phyloP scores from a whole-genome alignment of 2,329 filamentous ascomycete genomes.

The Diaporthe eres region DNA sequence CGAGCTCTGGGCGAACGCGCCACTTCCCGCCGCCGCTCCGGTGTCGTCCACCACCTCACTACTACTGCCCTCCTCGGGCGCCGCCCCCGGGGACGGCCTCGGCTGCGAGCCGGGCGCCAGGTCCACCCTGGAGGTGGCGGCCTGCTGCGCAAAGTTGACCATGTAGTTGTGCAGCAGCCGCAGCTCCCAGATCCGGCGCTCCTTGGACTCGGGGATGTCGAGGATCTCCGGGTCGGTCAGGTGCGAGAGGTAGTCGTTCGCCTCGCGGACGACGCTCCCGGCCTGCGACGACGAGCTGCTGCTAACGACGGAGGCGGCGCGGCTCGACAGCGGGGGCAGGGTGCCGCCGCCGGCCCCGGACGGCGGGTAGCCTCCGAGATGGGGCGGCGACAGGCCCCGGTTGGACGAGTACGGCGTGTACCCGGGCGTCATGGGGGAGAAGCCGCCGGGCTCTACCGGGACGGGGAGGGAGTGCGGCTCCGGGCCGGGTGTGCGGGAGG shows the following conservation, averaged over 20 bases:
- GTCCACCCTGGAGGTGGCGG: constrained; percentile 38
- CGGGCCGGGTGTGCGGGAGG: background rate
- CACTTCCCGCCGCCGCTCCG: background rate
- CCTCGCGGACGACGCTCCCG: constrained; percentile 40
- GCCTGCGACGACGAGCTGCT: constrained; percentile 13
- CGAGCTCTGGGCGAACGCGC: background rate
- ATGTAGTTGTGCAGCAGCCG: constrained; percentile 54
- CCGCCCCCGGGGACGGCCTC: constrained; percentile 36
- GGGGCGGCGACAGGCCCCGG: constrained; percentile 12
- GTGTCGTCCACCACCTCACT: background rate
- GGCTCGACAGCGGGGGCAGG: constrained; percentile 11
- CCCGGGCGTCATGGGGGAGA: constrained; percentile 2
- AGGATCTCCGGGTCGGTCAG: constrained; percentile 41
- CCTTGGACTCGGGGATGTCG: constrained; percentile 52
- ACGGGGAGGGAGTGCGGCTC: background rate
- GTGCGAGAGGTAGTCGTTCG: constrained; percentile 43
- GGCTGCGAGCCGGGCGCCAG: constrained; percentile 40
- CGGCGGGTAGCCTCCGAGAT: constrained; percentile 4
- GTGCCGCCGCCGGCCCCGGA: background rate
- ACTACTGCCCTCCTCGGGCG: background rate
- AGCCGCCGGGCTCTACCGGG: constrained; percentile 8
- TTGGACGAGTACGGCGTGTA: constrained; percentile 9
- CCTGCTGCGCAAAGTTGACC: constrained; percentile 49
- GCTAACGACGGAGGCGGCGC: constrained; percentile 27
- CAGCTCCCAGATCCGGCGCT: constrained; percentile 55